Conservation (phyloP, 2,329 filamentous ascomycete genomes). For the Aspergillus floridensis region DNA sequence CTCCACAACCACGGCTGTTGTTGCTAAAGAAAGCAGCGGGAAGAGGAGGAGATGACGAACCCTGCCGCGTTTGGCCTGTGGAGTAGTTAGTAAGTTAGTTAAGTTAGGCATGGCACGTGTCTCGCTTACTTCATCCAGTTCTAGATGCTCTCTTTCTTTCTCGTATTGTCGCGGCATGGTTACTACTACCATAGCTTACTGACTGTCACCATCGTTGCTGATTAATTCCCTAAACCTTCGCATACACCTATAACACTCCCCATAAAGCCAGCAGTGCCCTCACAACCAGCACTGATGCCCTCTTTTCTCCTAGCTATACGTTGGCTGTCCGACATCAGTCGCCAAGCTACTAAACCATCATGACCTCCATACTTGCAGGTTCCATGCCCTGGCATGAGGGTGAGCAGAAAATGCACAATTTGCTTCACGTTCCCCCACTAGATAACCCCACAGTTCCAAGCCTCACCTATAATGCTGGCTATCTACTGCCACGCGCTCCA, state of each 20-base stretch:
- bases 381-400: slow-evolving; percentile 59
- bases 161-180: background rate
- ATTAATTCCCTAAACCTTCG: background rate
- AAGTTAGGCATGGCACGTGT: background rate
- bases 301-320: background rate
- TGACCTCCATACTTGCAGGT: slow-evolving; percentile 23
- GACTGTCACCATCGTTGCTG: background rate
- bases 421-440: slow-evolving; percentile 57
- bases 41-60: background rate
- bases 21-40: slow-evolving; percentile 23
- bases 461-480: slow-evolving; percentile 60
- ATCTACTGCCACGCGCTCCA: slow-evolving; percentile 61
- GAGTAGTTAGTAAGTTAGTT: no score
- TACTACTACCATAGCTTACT: background rate
- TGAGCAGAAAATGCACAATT: slow-evolving; percentile 62
- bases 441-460: slow-evolving; percentile 67
- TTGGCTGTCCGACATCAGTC: background rate
- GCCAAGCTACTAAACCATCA: slow-evolving; percentile 6
- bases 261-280: no score
- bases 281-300: background rate
- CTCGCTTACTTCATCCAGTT: background rate
- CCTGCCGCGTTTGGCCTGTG: background rate
- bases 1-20: slow-evolving; percentile 20
- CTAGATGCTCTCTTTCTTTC: background rate
- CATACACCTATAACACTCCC: background rate